Evolutionary conservation across 1,284 basidiomycete genomes (phyloP), one percentile per base, ranked within the genome.

Genomic region (Flammula alnicola): DNA sequence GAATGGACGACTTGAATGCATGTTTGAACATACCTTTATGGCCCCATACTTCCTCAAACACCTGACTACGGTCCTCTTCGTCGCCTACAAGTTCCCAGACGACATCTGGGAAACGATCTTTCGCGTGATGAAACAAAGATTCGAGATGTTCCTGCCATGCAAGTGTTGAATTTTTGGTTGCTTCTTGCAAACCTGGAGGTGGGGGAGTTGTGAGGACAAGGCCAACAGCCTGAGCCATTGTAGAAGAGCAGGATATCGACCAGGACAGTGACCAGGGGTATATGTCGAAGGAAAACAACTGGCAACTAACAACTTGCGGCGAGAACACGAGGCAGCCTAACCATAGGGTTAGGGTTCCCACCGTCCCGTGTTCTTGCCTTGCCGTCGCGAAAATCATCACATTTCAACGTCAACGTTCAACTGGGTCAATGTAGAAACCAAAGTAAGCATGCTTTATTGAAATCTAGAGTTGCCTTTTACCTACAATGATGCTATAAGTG

Each of bases 361-460:
- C n/a, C n/a, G n/a, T n/a, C n/a, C n/a, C n/a, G n/a, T n/a, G n/a
- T n/a, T n/a, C n/a, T n/a, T n/a, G n/a, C n/a, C n/a, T n/a, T n/a
- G n/a, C n/a, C n/a, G n/a, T n/a, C n/a, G n/a, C n/a, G n/a, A n/a
- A 93, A 74, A 91, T 93, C 46, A 88, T 94, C n/a, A 92, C 91
- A 5, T 78, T 94, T 17, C 88, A n/a, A n/a, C n/a, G n/a, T n/a
- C n/a, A n/a, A n/a, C n/a, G n/a, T n/a, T n/a, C n/a, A 95, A 67
- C 83, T 95, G 9, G 95, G 95, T 59, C 95, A 98, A 83, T 96
- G 94, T 55, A 93, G 95, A 59, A 98, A 98, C 70, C 93, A 96
- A 78, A 93, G 94, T 95, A 60, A 14, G 20, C n/a, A 39, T 10
- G 9, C 14, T 4, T 61, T 51, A 43, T 46, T 43, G 22, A 26